Percentiles rank a stretch among this genome's conserved stretches.
These are phyloP conservation scores for Alternaria alternata DNA, from an alignment of 2,329 filamentous ascomycete genomes.

Conservation along the genomic window DNA sequence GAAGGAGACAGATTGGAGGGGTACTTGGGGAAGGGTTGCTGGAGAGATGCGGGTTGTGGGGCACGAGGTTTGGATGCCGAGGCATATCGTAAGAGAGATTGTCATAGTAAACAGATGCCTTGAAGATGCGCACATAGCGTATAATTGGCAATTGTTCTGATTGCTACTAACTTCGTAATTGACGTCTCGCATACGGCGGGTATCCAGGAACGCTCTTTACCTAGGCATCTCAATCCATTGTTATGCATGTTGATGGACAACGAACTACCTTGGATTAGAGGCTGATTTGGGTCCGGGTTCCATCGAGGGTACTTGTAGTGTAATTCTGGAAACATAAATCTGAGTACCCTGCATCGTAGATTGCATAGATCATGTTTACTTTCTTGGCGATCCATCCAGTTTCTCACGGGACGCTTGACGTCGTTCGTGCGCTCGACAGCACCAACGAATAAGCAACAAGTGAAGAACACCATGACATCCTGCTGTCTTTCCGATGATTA, in stretches of 20 bases:
- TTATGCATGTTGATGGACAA: neutral
- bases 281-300: neutral
- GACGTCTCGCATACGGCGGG: neutral
- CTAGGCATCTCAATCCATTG: neutral
- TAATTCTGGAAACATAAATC: neutral
- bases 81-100: neutral
- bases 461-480: neutral
- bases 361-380: neutral
- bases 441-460: neutral
- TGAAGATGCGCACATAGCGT: neutral
- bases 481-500: neutral
- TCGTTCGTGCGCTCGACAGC: neutral
- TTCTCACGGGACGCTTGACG: constrained; percentile 1
- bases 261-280: neutral
- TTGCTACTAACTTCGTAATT: neutral
- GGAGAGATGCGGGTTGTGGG: constrained; percentile 14
- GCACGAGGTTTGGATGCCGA: constrained; percentile 23
- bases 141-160: neutral
- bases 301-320: neutral
- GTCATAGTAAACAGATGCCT: neutral
- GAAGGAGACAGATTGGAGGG: constrained; percentile 18
- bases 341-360: neutral
- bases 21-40: constrained; percentile 13
- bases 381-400: neutral
- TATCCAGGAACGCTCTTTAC: neutral